These are phyloP conservation scores for Hyphopichia burtonii DNA, from an alignment of 1,139 yeast species.

Conservation along the genomic window DNA sequence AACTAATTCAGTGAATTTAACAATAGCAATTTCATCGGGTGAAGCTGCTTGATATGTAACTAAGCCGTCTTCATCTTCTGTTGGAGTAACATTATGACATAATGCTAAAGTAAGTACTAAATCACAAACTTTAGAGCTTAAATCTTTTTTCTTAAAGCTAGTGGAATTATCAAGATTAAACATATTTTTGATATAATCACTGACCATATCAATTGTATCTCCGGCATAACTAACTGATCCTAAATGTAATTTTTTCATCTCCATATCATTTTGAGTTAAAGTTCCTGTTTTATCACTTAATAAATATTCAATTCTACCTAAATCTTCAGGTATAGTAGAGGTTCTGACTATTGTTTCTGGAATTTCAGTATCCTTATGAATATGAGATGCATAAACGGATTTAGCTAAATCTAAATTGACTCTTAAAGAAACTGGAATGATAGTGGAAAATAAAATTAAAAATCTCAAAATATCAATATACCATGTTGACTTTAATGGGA, in stretches of 20 bases:
- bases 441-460: constrained; percentile 86
- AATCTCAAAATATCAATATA: constrained; percentile 88
- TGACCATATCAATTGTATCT: constrained; percentile 88
- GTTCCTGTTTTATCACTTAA: constrained; percentile 97
- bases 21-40: constrained; percentile 98
- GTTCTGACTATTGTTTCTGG: constrained; percentile 92
- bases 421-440: constrained; percentile 92
- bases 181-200: constrained; percentile 55
- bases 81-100: constrained; percentile 95
- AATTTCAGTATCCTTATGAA: constrained; percentile 80
- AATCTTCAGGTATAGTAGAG: constrained; percentile 95
- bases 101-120: constrained; percentile 78
- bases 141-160: constrained; percentile 45
- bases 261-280: constrained; percentile 97
- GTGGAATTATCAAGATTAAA: constrained; percentile 14
- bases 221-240: constrained; percentile 92
- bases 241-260: constrained; percentile 84
- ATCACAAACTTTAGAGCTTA: constrained; percentile 75
- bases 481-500: constrained; percentile 65
- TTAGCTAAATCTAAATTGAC: constrained; percentile 95
- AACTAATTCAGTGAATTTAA: constrained; percentile 82
- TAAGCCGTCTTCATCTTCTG: constrained; percentile 59
- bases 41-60: constrained; percentile 94
- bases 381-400: constrained; percentile 93
- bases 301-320: constrained; percentile 92